Evolutionary conservation across 805 yeast species (phyloP).

Genomic region (Kuraishia borneana): DNA sequence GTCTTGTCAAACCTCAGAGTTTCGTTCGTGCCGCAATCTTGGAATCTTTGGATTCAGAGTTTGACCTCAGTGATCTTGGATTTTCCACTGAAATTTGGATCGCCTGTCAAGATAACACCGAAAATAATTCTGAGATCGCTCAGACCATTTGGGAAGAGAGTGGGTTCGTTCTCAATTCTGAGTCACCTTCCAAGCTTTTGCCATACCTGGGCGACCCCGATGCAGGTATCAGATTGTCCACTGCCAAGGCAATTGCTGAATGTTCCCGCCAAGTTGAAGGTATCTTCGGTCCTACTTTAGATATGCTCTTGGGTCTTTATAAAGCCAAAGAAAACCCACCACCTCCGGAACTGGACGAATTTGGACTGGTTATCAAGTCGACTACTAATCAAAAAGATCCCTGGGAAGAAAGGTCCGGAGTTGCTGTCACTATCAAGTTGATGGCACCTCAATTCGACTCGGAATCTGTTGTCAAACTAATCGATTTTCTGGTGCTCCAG

Average conservation of each 20-base stretch:
- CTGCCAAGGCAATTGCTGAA: constrained; percentile 61
- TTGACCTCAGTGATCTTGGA: constrained; percentile 36
- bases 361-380: constrained; percentile 62
- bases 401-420: constrained; percentile 81
- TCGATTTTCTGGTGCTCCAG: constrained; percentile 49
- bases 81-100: constrained; percentile 70
- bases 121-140: constrained; percentile 52
- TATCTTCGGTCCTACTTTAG: constrained; percentile 22
- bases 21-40: constrained; percentile 73
- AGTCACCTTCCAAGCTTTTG: constrained; percentile 36
- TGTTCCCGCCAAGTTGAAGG: constrained; percentile 28
- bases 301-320: constrained; percentile 43
- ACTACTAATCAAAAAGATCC: constrained; percentile 54
- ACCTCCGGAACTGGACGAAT: constrained; percentile 65
- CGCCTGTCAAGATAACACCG: constrained; percentile 63
- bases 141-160: constrained; percentile 80
- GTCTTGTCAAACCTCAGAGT: constrained; percentile 45
- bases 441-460: constrained; percentile 35
- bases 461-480: constrained; percentile 37
- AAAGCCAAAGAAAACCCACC: constrained; percentile 57
- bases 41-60: constrained; percentile 81
- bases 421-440: constrained; percentile 55
- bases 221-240: constrained; percentile 60
- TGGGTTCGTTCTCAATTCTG: constrained; percentile 30
- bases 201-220: constrained; percentile 41